A percentile compares a stretch with the other conserved stretches of the same genome.
Evolutionary conservation across 768 basidiomycete genomes (phyloP).

Genomic region (Mycena alexandri): DNA sequence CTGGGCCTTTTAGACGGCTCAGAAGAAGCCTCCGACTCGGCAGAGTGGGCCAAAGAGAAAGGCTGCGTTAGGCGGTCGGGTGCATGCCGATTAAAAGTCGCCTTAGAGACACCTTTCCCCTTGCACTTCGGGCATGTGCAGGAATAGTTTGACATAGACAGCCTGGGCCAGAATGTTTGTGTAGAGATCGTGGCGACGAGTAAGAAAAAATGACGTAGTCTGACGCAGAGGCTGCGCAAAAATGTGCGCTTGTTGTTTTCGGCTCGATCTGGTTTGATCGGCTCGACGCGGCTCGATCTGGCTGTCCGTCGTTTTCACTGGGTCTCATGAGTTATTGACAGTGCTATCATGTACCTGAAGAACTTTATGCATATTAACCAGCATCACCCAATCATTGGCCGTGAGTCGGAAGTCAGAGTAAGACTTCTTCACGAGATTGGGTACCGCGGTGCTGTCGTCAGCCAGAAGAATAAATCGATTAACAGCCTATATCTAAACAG

Average conservation of each 20-base stretch:
- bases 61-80: neutral
- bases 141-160: too few relatives aligned
- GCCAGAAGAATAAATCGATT: slow-evolving; percentile 41
- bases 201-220: neutral
- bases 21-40: neutral
- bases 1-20: neutral
- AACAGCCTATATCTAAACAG: slow-evolving; percentile 41
- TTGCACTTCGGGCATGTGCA: neutral
- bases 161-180: neutral
- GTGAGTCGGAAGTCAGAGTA: slow-evolving; percentile 42
- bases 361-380: slow-evolving; percentile 42
- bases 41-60: neutral
- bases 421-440: slow-evolving; percentile 43
- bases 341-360: slow-evolving; percentile 32
- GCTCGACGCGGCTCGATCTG: neutral
- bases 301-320: too few relatives aligned
- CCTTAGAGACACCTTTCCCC: neutral
- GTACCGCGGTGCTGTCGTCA: slow-evolving; percentile 41
- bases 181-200: neutral
- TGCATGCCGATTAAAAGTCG: neutral
- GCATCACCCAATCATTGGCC: slow-evolving; percentile 38
- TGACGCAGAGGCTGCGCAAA: slow-evolving; percentile 1
- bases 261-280: neutral
- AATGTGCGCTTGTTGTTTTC: neutral
- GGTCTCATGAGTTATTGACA: neutral